Base-by-base conservation (phyloP, 495 filamentous ascomycete species). In the Xylaria longipes region DNA sequence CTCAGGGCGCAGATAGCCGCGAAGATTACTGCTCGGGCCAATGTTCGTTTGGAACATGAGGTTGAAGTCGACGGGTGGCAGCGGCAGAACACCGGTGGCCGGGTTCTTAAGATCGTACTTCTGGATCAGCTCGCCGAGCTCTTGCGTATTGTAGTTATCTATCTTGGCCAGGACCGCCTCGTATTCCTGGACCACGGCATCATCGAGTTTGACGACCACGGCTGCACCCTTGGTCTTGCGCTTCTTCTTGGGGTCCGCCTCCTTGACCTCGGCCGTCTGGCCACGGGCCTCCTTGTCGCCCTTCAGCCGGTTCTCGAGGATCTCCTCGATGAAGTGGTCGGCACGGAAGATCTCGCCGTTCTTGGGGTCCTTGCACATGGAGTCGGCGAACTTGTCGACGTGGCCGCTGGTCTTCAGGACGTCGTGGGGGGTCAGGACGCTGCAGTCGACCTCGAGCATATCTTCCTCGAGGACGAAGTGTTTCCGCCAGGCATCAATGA, bases 321-420 rank as follows among this genome's bases (percentile, higher is more conserved):
- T 89, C 76, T 97, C 94, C 84, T 98, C 94, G 45, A 99, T 93
- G 73, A 98, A 86, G 83, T 99, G 96, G 79, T 99, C 96, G 37
- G 96, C 94, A 71, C 96, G 89, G 80, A 98, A 91, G 70, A 98
- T 97, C 84, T 98, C 97, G 77, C 96, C 96, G 75, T 91, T 96
- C 85, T 97, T 96, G 65, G 94, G 94, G 80, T 99, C 96, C 82
- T 98, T 98, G 89, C 94, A 97, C 95, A 98, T 97, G 93, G 93
- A 98, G 80, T 98, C 97, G 74, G 94, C 92, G 80, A 98, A 99
- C 81, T 97, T 97, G 74, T 98, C 96, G 65, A 98, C 96, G 82
- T 99, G 96, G 70, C 97, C 96, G 78, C 91, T 94, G 31, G 96
- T 98, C 88, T 98, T 97, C 57, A 99, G 86, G 14, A 98, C 93